Conservation (phyloP, 495 filamentous ascomycete genomes). For the Neurospora sp. region DNA sequence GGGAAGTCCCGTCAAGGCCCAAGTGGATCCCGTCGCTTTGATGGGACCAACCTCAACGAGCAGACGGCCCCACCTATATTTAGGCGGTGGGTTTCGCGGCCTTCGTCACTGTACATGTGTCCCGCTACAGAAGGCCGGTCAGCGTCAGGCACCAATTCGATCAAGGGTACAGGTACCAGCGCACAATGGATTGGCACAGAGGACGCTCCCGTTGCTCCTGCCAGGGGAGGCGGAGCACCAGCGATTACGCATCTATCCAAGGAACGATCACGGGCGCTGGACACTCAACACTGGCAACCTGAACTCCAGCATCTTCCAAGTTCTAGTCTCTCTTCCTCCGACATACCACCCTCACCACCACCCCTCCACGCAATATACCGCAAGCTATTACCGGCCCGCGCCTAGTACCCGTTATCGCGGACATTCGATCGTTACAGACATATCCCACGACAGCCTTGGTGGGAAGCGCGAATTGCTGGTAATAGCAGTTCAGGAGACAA, state of each 20-base stretch:
- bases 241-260: neutral
- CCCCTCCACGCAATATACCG: neutral
- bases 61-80: neutral
- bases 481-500: neutral
- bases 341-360: neutral
- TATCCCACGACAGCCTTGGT: neutral
- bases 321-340: neutral
- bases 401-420: neutral
- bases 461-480: neutral
- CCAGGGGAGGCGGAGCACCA: neutral
- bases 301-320: neutral
- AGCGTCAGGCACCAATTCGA: neutral
- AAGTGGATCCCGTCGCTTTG: neutral
- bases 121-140: neutral
- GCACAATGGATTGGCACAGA: neutral
- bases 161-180: neutral
- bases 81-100: neutral
- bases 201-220: neutral
- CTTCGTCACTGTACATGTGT: conserved; percentile 1
- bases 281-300: neutral
- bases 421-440: neutral
- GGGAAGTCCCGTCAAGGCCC: neutral
- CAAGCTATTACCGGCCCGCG: neutral
- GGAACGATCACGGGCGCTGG: neutral
- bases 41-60: neutral